Percentiles rank a stretch among this genome's conserved stretches.
Conservation (phyloP, 2,329 filamentous ascomycete genomes). For the Sporothrix dimorphospora region DNA sequence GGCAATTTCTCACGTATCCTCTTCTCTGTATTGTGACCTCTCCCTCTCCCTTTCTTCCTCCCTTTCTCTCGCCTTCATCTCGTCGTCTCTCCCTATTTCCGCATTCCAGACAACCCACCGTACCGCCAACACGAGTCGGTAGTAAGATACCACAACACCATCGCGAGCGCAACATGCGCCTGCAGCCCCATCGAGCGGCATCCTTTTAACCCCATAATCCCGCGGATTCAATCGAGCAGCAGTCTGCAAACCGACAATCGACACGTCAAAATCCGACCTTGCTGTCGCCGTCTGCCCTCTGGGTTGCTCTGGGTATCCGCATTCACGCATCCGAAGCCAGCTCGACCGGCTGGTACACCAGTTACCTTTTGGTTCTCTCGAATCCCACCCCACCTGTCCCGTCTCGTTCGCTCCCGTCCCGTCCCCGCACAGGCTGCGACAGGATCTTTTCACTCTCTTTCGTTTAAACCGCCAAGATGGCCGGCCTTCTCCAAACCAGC, state of each 20-base stretch:
- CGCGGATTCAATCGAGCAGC: constrained; percentile 14
- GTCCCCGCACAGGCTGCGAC: neutral
- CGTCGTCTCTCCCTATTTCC: neutral
- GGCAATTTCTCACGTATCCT: neutral
- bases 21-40: neutral
- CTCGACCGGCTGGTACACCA: neutral
- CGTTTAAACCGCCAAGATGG: constrained; percentile 19
- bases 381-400: neutral
- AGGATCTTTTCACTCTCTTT: neutral
- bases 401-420: neutral
- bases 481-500: constrained; percentile 75
- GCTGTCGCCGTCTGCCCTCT: neutral
- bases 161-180: constrained; percentile 23
- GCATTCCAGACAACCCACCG: constrained; percentile 21
- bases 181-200: constrained; percentile 21
- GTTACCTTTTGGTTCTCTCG: neutral
- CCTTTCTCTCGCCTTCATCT: neutral
- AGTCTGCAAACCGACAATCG: neutral
- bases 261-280: neutral
- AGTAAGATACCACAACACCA: neutral
- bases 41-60: neutral
- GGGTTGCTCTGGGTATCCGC: neutral
- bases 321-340: neutral
- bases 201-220: constrained; percentile 7
- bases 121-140: neutral